phyloP scores from a whole-genome alignment of 1,284 basidiomycete genomes.

The Neotropicomus parvogracilis region DNA sequence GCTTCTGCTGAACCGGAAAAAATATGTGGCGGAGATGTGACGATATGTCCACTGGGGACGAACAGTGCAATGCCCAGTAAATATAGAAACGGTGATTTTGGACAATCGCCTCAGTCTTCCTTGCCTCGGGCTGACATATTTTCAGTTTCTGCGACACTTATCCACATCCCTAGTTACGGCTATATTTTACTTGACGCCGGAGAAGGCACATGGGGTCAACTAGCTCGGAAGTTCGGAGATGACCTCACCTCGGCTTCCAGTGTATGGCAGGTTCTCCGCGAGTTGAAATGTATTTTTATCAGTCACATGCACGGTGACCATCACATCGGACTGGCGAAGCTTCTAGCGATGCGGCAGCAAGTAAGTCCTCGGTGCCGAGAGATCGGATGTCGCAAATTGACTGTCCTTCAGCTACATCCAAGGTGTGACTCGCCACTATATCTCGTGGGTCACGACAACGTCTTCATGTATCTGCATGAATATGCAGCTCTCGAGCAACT shows the following conservation, averaged over 20 bases:
- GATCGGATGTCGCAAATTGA: slow-evolving; percentile 2
- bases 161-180: slow-evolving; percentile 66
- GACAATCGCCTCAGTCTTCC: background rate
- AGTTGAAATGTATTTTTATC: slow-evolving; percentile 79
- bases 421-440: slow-evolving; percentile 61
- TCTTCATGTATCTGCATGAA: slow-evolving; percentile 65
- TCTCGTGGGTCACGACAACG: slow-evolving; percentile 56
- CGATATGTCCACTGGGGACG: slow-evolving; percentile 81
- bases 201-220: slow-evolving; percentile 90
- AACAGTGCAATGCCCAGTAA: slow-evolving; percentile 83
- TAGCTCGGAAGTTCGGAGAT: slow-evolving; percentile 76
- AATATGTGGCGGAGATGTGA: slow-evolving; percentile 59
- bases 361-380: slow-evolving; percentile 41
- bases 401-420: slow-evolving; percentile 50
- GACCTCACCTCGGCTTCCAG: slow-evolving; percentile 38
- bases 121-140: background rate
- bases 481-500: slow-evolving; percentile 63
- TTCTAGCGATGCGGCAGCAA: slow-evolving; percentile 70
- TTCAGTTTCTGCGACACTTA: slow-evolving; percentile 72
- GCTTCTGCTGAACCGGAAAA: slow-evolving; percentile 13
- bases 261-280: slow-evolving; percentile 61
- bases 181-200: slow-evolving; percentile 85
- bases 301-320: slow-evolving; percentile 95
- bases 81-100: slow-evolving; percentile 72
- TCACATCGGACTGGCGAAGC: slow-evolving; percentile 76